phyloP scores from a whole-genome alignment of 495 filamentous ascomycete genomes.

The Penicillium coffeae region DNA sequence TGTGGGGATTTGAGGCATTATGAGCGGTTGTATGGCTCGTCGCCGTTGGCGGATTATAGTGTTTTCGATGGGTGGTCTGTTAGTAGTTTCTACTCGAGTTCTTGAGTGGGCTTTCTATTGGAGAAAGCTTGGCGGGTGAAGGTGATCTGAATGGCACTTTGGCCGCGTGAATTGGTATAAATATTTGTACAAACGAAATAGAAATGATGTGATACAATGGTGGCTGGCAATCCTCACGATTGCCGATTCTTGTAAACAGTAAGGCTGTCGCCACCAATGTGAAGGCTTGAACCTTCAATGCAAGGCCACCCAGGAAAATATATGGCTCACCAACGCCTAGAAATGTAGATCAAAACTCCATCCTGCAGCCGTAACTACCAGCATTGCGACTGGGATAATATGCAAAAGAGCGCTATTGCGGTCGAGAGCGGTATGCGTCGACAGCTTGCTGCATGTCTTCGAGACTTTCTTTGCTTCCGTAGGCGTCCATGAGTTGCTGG shows the following conservation, averaged over 20 bases:
- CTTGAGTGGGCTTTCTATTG: background rate
- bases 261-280: too few species aligned
- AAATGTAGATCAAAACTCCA: background rate
- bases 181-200: background rate
- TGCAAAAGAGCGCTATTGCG: background rate
- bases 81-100: constrained; percentile 19
- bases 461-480: constrained; percentile 54
- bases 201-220: background rate
- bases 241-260: background rate
- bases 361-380: too few species aligned
- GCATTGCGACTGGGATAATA: background rate
- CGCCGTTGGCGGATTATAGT: constrained; percentile 20
- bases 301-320: too few species aligned
- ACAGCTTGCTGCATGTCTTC: constrained; percentile 57
- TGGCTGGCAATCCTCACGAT: background rate
- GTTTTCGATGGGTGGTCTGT: constrained; percentile 19
- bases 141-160: too few species aligned
- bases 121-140: background rate
- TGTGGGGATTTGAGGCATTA: constrained; percentile 14
- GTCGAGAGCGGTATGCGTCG: constrained; percentile 10
- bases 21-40: constrained; percentile 9
- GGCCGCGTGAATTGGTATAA: too few species aligned
- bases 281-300: too few species aligned
- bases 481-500: constrained; percentile 49
- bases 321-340: background rate